Conservation (phyloP, 768 basidiomycete species). For the Phaeolepiota aurea region DNA sequence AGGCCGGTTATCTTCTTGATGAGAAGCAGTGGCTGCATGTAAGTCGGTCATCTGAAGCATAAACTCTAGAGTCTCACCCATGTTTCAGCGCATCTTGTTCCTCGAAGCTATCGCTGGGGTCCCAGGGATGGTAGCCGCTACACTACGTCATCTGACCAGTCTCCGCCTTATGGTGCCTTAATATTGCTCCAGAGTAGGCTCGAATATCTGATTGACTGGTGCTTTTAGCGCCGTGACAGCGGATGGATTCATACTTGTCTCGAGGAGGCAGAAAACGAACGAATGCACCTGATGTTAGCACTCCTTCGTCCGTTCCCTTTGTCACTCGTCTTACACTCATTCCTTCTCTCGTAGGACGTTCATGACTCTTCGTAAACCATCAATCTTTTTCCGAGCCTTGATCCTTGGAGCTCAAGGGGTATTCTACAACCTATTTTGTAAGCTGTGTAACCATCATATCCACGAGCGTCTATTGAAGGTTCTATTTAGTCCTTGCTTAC, state of each 20-base stretch:
- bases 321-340: constrained; percentile 6
- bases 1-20: constrained; percentile 65
- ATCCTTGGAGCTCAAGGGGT: constrained; percentile 90
- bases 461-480: too few relatives aligned
- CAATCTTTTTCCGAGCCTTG: constrained; percentile 70
- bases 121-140: constrained; percentile 92
- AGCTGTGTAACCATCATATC: constrained; percentile 15
- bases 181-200: background rate
- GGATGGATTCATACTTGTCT: constrained; percentile 85
- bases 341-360: constrained; percentile 60
- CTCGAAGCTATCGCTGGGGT: constrained; percentile 92
- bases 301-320: background rate
- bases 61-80: background rate
- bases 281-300: constrained; percentile 86
- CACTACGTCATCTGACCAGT: constrained; percentile 80
- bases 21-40: constrained; percentile 74
- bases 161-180: constrained; percentile 74
- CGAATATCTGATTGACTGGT: constrained; percentile 3
- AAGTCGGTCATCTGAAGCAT: too few relatives aligned
- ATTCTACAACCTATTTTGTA: constrained; percentile 84
- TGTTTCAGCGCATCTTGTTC: constrained; percentile 43
- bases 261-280: constrained; percentile 94
- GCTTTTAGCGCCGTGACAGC: constrained; percentile 36
- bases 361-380: constrained; percentile 83
- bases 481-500: constrained; percentile 67